phyloP scores from a whole-genome alignment of 371 early-diverging fungal genomes.

The Batkoa obscura region DNA sequence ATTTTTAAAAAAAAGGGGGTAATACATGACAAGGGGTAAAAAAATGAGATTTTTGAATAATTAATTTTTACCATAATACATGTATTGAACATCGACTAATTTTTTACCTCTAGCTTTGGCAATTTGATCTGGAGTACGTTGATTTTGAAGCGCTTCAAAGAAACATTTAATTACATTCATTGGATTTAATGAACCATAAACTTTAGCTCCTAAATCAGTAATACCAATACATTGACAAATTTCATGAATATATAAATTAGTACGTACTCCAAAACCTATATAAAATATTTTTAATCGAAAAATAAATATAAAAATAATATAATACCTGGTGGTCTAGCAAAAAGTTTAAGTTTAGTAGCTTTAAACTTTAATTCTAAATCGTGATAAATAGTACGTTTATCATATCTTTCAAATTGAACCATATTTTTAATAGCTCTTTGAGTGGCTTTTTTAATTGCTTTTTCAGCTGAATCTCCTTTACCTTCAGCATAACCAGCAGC shows the following conservation, averaged over 20 bases:
- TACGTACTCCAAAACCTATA: conserved; percentile 79
- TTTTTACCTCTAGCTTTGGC: conserved; percentile 78
- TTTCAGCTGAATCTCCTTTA: conserved; percentile 54
- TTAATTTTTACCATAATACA: conserved; percentile 36
- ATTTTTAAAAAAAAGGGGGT: too few species aligned
- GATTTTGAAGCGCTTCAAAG: conserved; percentile 75
- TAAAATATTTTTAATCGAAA: background rate
- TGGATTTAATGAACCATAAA: conserved; percentile 79
- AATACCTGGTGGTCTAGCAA: conserved; percentile 78
- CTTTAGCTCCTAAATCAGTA: conserved; percentile 79
- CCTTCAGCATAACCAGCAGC: conserved; percentile 91
- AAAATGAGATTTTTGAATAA: too few species aligned
- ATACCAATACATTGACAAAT: conserved; percentile 87
- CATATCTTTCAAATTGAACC: conserved; percentile 69
- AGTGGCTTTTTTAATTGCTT: conserved; percentile 81
- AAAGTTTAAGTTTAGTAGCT: conserved; percentile 58
- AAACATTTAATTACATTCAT: conserved; percentile 96
- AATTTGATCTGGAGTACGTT: conserved; percentile 70
- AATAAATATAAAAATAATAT: background rate
- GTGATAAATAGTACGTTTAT: conserved; percentile 82
- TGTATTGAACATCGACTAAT: conserved; percentile 71
- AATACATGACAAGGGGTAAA: too few species aligned
- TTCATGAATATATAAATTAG: conserved; percentile 86
- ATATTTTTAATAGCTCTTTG: conserved; percentile 72
- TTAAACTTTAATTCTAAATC: conserved; percentile 81